phyloP scores from a whole-genome alignment of 2,329 filamentous ascomycete species.

The Aspergillus intermedius region DNA sequence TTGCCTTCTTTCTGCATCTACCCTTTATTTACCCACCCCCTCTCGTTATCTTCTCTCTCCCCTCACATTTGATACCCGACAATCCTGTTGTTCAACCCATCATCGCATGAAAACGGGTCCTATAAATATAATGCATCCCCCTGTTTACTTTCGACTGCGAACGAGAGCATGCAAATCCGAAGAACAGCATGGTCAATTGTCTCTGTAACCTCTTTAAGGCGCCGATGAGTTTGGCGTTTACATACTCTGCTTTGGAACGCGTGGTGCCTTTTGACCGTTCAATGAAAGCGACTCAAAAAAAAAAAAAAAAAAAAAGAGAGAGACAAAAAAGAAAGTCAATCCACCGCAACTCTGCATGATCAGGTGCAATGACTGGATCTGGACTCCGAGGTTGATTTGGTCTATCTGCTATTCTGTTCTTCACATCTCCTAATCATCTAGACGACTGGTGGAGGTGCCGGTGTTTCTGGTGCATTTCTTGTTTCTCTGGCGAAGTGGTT shows the following conservation, averaged over 20 bases:
- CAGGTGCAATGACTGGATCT: slow-evolving; percentile 21
- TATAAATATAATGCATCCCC: neutral
- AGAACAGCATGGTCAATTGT: neutral
- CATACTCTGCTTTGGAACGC: neutral
- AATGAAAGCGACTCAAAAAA: slow-evolving; percentile 11
- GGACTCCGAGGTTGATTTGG: slow-evolving; percentile 22
- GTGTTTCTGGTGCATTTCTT: slow-evolving; percentile 34
- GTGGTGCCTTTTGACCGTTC: neutral
- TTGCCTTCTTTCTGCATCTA: slow-evolving; percentile 18
- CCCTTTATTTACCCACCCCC: slow-evolving; percentile 4
- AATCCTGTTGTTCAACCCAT: slow-evolving; percentile 17
- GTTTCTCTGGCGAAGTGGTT: slow-evolving; percentile 29
- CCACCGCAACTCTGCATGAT: slow-evolving; percentile 2
- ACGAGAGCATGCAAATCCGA: neutral
- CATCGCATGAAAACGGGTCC: neutral
- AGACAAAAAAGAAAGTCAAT: slow-evolving; percentile 11
- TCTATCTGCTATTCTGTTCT: slow-evolving; percentile 20
- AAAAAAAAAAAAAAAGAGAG: slow-evolving; percentile 14
- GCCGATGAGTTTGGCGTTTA: neutral
- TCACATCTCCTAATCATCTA: slow-evolving; percentile 28
- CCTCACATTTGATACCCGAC: slow-evolving; percentile 33
- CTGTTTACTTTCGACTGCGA: neutral
- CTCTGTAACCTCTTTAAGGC: neutral
- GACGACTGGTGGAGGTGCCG: slow-evolving; percentile 29
- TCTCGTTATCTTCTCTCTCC: slow-evolving; percentile 13